Evolutionary conservation across 1,284 basidiomycete species (phyloP), one percentile per base, ranked within the genome.

Genomic region (Rhodotorula sp.): DNA sequence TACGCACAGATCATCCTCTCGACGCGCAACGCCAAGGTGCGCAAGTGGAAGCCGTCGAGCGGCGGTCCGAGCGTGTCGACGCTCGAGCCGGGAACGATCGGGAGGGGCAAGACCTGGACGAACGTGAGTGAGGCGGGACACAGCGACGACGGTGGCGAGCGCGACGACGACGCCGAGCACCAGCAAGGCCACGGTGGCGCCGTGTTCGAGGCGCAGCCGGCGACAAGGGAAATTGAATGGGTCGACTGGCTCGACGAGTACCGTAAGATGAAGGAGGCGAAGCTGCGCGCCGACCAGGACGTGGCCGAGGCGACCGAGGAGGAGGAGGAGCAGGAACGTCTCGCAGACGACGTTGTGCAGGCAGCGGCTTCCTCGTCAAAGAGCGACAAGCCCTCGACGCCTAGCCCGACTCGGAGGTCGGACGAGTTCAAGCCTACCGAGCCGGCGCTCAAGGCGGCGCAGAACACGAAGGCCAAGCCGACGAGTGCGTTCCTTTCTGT

Each of bases 231-330:
- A 49, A 84, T 86, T 66, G 85, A 86, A 74, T 86, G 85, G 85
- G 84, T 86, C 45, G 85, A 86, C 74, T 86, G 85, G 85, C 80
- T 85, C 64, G 85, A 86, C 77, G 84, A 85, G 75, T 86, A 86
- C 77, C 83, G 84, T 65, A 81, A 82, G 67, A 83, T 85, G 81
- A 86, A 86, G 77, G 84, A 84, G 61, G 85, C 84, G 61, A 86
- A 86, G 78, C 81, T 86, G 48, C 76, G 81, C 44, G 82, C 84
- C 0, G 83, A 84, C 71, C 50, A 74, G 42, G 52, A 50, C n/a
- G 25, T 25, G 2, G 62, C 55, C 7, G 59, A 10, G 17, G 45
- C 9, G 27, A 48, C 21, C 17, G 67, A 71, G 12, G 63, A 44
- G 9, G 64, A 59, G 61, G 57, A 34, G 50, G 48, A 46, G 44